These are phyloP conservation scores for Fusarium circinatum DNA, from an alignment of 2,329 filamentous ascomycete species.

Conservation along the genomic window DNA sequence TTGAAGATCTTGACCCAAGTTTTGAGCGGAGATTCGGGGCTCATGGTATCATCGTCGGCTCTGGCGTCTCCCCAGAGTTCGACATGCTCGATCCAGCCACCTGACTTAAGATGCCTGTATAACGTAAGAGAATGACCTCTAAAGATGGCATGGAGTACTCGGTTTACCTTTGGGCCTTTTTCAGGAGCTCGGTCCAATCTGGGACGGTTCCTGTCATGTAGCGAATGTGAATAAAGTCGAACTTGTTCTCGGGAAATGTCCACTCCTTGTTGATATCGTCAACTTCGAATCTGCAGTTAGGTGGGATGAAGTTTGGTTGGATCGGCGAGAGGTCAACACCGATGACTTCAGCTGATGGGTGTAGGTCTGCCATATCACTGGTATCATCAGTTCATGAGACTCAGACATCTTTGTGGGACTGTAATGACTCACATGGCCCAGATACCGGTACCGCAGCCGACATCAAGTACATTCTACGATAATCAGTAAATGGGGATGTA, in stretches of 20 bases:
- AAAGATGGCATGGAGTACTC: fast-evolving
- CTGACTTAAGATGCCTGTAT: constrained; percentile 1
- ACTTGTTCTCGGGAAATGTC: constrained; percentile 11
- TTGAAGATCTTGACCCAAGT: constrained; percentile 23
- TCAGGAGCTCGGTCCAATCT: constrained; percentile 8
- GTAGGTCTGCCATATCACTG: constrained; percentile 24
- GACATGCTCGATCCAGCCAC: constrained; percentile 27
- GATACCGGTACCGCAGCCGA: constrained; percentile 22
- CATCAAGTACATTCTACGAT: constrained; percentile 1
- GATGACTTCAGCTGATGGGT: constrained; percentile 16
- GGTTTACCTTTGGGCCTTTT: constrained; percentile 9
- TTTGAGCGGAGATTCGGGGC: constrained; percentile 13
- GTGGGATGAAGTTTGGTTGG: constrained; percentile 18
- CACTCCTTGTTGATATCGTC: constrained; percentile 28
- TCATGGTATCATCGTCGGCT: constrained; percentile 19
- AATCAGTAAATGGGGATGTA: fast-evolving
- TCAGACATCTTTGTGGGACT: too few relatives aligned
- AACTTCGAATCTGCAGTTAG: constrained; percentile 21
- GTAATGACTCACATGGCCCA: constrained; percentile 21
- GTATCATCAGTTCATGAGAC: not conserved
- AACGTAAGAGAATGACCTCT: fast-evolving
- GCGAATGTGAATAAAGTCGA: constrained; percentile 27
- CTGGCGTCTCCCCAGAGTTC: constrained; percentile 23
- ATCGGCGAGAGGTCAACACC: too few relatives aligned
- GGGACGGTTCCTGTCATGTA: constrained; percentile 24